These are phyloP conservation scores for Fusarium sp. DNA, from an alignment of 2,329 filamentous ascomycete genomes.

Conservation along the genomic window DNA sequence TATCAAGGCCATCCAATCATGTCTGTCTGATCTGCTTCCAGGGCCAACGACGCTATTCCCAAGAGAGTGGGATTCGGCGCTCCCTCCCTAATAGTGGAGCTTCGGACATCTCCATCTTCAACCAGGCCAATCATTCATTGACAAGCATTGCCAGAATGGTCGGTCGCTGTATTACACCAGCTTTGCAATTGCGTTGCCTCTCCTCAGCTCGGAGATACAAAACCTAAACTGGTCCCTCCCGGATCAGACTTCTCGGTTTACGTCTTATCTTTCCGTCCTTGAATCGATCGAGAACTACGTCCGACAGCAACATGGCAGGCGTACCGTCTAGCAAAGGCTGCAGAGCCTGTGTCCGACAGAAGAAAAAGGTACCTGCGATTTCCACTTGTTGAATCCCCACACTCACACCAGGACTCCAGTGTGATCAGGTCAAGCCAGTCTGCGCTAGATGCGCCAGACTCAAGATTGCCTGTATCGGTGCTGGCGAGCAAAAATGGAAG, in stretches of 20 bases:
- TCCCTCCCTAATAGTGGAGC: not conserved
- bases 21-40: not conserved
- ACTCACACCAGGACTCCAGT: constrained; percentile 48
- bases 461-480: constrained; percentile 57
- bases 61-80: not conserved
- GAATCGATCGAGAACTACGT: not conserved
- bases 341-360: constrained; percentile 61
- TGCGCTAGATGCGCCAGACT: constrained; percentile 61
- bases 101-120: not conserved
- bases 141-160: not conserved
- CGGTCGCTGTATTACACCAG: not conserved
- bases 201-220: not conserved
- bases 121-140: not conserved
- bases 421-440: constrained; percentile 56
- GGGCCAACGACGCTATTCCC: not conserved
- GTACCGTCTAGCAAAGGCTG: constrained; percentile 63
- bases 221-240: not conserved
- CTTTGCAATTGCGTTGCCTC: not conserved
- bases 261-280: not conserved
- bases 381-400: not conserved
- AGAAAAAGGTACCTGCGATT: constrained; percentile 60
- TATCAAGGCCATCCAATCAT: not conserved
- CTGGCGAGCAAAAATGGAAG: constrained; percentile 60
- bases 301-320: constrained; percentile 56
- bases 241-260: not conserved